Conservation (phyloP, 129 eudicot genomes). For the Chrysanthemum makinoi region DNA sequence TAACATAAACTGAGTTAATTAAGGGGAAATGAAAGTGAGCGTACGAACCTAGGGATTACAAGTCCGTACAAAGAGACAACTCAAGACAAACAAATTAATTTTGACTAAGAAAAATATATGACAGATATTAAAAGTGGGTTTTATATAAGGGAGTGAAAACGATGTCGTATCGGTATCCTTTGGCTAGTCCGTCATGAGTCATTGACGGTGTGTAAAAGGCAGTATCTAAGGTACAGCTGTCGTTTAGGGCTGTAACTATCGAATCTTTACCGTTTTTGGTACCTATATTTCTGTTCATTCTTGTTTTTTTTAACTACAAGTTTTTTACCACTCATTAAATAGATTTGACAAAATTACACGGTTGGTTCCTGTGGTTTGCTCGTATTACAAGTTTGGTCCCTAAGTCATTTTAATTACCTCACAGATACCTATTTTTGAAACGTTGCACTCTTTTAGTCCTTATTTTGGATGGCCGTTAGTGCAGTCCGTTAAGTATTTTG, state of each 20-base stretch:
- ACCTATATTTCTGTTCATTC: no score
- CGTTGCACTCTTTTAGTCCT: no score
- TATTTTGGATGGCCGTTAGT: no score
- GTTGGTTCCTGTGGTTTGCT: no score
- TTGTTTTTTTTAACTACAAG: no score
- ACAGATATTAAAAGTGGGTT: not conserved
- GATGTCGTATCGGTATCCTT: conserved; percentile 33
- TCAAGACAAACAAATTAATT: conserved; percentile 28
- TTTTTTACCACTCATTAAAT: not conserved
- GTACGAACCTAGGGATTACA: conserved; percentile 55
- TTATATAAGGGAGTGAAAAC: conserved; percentile 6
- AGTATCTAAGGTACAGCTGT: conserved; percentile 8
- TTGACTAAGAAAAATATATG: conserved; percentile 27
- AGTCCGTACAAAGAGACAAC: conserved; percentile 39
- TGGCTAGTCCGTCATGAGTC: conserved; percentile 36
- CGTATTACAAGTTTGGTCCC: no score
- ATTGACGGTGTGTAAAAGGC: conserved; percentile 24
- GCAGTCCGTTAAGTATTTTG: no score
- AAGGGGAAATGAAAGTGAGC: conserved; percentile 12
- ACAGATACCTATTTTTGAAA: no score
- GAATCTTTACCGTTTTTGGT: conserved; percentile 12
- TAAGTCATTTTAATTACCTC: no score
- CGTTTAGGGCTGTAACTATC: not conserved
- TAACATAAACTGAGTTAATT: not conserved
- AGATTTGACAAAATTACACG: no score